phyloP scores from a whole-genome alignment of 129 eudicot species.

The Gnaphalium uliginosum region DNA sequence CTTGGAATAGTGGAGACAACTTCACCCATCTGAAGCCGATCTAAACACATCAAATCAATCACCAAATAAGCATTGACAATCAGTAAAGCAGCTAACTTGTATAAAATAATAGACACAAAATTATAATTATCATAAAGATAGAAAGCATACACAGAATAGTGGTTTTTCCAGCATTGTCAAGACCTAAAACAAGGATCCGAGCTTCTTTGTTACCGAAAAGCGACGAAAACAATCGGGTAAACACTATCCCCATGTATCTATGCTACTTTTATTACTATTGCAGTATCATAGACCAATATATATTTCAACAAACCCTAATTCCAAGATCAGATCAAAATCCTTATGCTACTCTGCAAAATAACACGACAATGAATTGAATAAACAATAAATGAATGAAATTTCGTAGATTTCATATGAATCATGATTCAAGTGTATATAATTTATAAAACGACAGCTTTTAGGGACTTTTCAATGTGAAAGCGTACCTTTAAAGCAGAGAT shows the following conservation, averaged over 20 bases:
- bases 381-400: not conserved
- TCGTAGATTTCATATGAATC: not conserved
- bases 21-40: conserved; percentile 99
- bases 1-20: conserved; percentile 99
- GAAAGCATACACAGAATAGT: conserved; percentile 80
- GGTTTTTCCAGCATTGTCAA: conserved; percentile 99
- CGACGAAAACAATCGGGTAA: conserved; percentile 77
- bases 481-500: conserved; percentile 39
- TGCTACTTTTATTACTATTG: not conserved
- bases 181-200: conserved; percentile 97
- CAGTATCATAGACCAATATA: not conserved
- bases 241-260: conserved; percentile 75
- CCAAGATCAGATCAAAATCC: conserved; percentile 49
- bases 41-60: conserved; percentile 42
- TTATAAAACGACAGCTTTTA: conserved; percentile 12
- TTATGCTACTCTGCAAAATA: conserved; percentile 21
- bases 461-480: conserved; percentile 7
- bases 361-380: not conserved
- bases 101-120: not conserved
- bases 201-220: conserved; percentile 96
- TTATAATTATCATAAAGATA: not conserved
- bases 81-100: conserved; percentile 6
- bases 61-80: not conserved
- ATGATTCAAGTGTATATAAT: not conserved
- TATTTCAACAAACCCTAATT: conserved; percentile 13